Percentiles rank a stretch among this genome's conserved stretches.
Conservation (phyloP, 441 rosid genomes). For the Biscutella laevigata region DNA sequence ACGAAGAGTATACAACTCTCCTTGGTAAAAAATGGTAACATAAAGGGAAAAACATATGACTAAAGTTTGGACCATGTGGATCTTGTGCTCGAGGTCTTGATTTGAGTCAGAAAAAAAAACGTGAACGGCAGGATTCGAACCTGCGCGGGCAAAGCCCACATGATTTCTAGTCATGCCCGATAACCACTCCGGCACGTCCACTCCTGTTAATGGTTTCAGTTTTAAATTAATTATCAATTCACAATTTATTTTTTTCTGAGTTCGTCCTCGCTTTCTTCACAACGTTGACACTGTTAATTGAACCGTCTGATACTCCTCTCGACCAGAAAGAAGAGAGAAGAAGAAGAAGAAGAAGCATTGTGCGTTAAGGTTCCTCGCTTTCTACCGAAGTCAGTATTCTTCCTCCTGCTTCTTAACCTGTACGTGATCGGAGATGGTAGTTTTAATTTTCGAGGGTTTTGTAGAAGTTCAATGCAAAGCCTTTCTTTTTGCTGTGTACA, state of each 20-base stretch:
- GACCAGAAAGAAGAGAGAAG: background rate
- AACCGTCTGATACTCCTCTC: background rate
- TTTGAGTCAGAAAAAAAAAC: too few species aligned
- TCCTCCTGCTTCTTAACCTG: background rate
- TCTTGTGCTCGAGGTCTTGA: too few species aligned
- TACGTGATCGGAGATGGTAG: background rate
- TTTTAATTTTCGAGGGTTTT: background rate
- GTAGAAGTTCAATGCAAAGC: background rate
- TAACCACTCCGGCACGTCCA: slow-evolving; percentile 11
- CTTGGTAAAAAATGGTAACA: too few species aligned
- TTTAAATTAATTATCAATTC: too few species aligned
- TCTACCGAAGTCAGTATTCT: background rate
- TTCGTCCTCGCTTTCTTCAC: background rate
- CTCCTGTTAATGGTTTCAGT: too few species aligned
- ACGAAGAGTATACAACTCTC: too few species aligned
- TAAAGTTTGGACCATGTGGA: too few species aligned
- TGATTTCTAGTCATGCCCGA: slow-evolving; percentile 18
- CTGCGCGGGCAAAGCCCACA: slow-evolving; percentile 25
- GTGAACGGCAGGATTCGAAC: slow-evolving; percentile 25
- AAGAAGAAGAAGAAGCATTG: background rate
- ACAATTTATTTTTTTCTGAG: too few species aligned
- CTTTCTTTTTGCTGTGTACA: background rate
- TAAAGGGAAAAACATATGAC: too few species aligned
- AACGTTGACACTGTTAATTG: background rate
- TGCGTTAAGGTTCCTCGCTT: slow-evolving; percentile 8